A percentile compares a stretch with the other conserved stretches of the same genome.
Conservation (phyloP, 2,329 filamentous ascomycete species). For the Hirsutella minnesotensis region DNA sequence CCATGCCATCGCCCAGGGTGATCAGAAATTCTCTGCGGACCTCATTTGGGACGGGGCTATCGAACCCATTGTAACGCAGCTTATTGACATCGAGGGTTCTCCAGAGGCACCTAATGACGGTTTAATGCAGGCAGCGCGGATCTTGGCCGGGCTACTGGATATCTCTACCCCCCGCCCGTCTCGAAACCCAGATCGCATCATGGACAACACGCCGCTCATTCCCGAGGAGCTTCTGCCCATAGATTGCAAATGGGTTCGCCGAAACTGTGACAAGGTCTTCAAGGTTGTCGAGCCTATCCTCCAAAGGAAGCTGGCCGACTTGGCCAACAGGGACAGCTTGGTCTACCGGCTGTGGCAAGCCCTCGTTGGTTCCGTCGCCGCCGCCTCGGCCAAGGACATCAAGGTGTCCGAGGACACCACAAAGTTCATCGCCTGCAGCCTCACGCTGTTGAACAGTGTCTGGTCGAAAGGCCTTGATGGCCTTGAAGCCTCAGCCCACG, state of each 20-base stretch:
- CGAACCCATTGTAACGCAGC: conserved; percentile 45
- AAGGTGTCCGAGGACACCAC: conserved; percentile 78
- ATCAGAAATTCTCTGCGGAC: conserved; percentile 55
- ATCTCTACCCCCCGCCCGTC: conserved; percentile 41
- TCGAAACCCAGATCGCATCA: conserved; percentile 66
- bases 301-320: conserved; percentile 46
- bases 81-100: conserved; percentile 30
- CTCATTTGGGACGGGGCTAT: conserved; percentile 70
- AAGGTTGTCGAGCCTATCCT: conserved; percentile 47
- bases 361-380: conserved; percentile 50
- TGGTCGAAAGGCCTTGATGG: conserved; percentile 38
- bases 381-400: conserved; percentile 73
- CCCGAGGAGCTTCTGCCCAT: conserved; percentile 72
- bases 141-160: conserved; percentile 63
- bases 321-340: conserved; percentile 47
- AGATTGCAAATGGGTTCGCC: conserved; percentile 79
- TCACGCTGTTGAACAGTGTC: conserved; percentile 55
- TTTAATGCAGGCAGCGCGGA: conserved; percentile 47
- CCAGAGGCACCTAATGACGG: conserved; percentile 34
- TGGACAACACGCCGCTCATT: conserved; percentile 43
- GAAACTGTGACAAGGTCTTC: conserved; percentile 55
- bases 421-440: conserved; percentile 60
- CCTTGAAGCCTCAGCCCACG: conserved; percentile 30
- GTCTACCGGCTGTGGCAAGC: conserved; percentile 45
- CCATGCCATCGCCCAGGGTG: conserved; percentile 65